Conservation (phyloP, 176 grass and related monocot species). For the Bromus sterilis region DNA sequence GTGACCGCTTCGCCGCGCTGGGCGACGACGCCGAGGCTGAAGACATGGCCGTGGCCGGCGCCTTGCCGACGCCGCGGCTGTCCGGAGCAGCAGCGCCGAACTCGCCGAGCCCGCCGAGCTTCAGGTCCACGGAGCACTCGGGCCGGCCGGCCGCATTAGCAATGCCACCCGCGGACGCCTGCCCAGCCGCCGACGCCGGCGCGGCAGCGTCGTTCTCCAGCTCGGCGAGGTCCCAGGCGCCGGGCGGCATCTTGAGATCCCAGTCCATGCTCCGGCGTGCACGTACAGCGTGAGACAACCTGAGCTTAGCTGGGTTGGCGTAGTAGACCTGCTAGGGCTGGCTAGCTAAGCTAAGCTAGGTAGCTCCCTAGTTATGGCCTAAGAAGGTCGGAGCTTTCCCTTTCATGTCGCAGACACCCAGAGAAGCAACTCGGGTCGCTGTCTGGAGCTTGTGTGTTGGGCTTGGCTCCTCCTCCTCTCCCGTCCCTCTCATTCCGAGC, state of each 20-base stretch:
- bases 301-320: neutral
- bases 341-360: neutral
- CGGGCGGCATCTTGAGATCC: slow-evolving; percentile 64
- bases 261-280: slow-evolving; percentile 56
- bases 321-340: neutral
- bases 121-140: slow-evolving; percentile 79
- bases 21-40: neutral
- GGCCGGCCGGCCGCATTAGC: neutral
- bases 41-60: neutral
- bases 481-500: slow-evolving; percentile 24
- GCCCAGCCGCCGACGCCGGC: neutral
- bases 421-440: neutral
- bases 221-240: slow-evolving; percentile 52
- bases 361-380: neutral
- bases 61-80: neutral
- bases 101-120: slow-evolving; percentile 61
- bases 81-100: neutral
- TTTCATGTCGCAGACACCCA: neutral
- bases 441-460: neutral
- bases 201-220: slow-evolving; percentile 10
- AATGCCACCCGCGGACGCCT: slow-evolving; percentile 9
- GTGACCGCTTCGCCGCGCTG: slow-evolving; percentile 19
- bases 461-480: neutral
- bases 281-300: neutral
- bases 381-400: neutral